A percentile compares a stretch with the other conserved stretches of the same genome.
phyloP scores from a whole-genome alignment of 768 basidiomycete species.

The Tylopilus sp. region DNA sequence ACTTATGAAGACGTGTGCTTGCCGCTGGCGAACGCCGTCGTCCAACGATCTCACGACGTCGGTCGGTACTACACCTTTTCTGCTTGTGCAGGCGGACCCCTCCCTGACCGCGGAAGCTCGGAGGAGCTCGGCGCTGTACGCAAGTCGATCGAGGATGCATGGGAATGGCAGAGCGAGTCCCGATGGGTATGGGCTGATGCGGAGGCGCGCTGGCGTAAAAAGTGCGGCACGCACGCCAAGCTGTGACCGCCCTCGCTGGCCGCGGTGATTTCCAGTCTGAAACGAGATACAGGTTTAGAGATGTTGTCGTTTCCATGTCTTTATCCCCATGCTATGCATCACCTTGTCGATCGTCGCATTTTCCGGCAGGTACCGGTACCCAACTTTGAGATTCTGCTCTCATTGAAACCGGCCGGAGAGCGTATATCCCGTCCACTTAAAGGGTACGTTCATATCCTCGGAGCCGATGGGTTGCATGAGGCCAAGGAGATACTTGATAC shows the following conservation, averaged over 20 bases:
- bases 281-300: too few relatives aligned
- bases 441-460: too few relatives aligned
- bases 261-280: neutral
- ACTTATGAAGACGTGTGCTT: conserved; percentile 33
- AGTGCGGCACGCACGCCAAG: neutral
- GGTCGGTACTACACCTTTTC: conserved; percentile 26
- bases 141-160: conserved; percentile 14
- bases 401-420: too few relatives aligned
- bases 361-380: too few relatives aligned
- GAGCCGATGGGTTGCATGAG: too few relatives aligned
- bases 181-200: conserved; percentile 8
- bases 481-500: too few relatives aligned
- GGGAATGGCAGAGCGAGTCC: conserved; percentile 16
- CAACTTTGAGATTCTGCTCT: too few relatives aligned
- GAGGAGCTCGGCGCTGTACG: conserved; percentile 8
- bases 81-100: neutral
- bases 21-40: conserved; percentile 27
- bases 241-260: neutral
- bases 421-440: too few relatives aligned
- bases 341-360: too few relatives aligned
- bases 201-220: conserved; percentile 9
- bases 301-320: neutral
- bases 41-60: conserved; percentile 11
- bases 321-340: too few relatives aligned
- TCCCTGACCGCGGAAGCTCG: neutral